Evolutionary conservation across 1,139 yeast species (phyloP).

Genomic region (Yamadazyma atlantica): DNA sequence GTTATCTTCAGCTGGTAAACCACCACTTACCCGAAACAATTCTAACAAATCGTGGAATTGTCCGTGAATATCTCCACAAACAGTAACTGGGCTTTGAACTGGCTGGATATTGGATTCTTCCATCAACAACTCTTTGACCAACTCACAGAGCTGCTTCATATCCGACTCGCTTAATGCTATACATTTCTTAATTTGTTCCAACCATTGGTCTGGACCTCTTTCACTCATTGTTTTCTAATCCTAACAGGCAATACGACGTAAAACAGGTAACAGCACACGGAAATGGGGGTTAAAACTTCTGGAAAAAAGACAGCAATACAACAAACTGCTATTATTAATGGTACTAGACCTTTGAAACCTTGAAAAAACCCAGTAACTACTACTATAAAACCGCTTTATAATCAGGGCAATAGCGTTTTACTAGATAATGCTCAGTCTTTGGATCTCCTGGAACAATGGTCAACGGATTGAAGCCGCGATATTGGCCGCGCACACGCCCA

Average conservation of each 20-base stretch:
- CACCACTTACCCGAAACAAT: constrained; percentile 88
- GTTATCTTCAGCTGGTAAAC: constrained; percentile 63
- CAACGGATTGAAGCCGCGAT: neutral
- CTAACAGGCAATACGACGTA: too few species aligned
- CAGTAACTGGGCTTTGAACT: constrained; percentile 95
- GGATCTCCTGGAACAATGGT: neutral
- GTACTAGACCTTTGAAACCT: too few species aligned
- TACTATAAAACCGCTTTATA: neutral
- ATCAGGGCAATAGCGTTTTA: too few species aligned
- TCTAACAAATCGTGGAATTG: constrained; percentile 95
- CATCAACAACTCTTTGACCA: constrained; percentile 79
- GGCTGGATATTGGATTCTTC: constrained; percentile 92
- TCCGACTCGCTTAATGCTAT: constrained; percentile 86
- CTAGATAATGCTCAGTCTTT: neutral
- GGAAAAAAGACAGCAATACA: neutral
- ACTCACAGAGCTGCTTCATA: constrained; percentile 94
- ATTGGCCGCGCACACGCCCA: constrained; percentile 3
- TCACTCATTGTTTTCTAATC: constrained; percentile 51
- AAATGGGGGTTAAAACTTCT: too few species aligned
- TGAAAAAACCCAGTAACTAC: too few species aligned
- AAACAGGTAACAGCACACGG: too few species aligned
- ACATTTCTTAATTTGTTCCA: constrained; percentile 89
- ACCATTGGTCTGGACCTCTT: constrained; percentile 95
- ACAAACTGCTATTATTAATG: too few species aligned
- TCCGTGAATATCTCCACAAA: constrained; percentile 98